Percentiles rank a stretch among this genome's conserved stretches.
Conservation (phyloP, 352 stramenopile species). For the Phytophthora citrophthora region DNA sequence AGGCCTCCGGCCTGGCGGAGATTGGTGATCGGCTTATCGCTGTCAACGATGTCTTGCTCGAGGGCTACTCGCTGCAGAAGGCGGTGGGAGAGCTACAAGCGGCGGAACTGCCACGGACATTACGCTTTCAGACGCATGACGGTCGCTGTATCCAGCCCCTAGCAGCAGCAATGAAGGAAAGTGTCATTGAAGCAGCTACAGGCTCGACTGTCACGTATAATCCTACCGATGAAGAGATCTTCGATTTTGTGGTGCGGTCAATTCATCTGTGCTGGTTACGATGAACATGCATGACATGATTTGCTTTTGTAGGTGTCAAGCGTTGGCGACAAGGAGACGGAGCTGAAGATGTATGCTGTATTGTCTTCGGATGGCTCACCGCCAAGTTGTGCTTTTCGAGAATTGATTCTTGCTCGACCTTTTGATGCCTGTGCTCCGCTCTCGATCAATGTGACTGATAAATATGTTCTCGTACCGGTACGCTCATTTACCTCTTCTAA, state of each 20-base stretch:
- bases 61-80: slow-evolving; percentile 38
- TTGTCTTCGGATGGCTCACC: slow-evolving; percentile 59
- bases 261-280: background rate
- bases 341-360: slow-evolving; percentile 62
- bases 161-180: slow-evolving; percentile 18
- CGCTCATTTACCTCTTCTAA: background rate
- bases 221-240: slow-evolving; percentile 23
- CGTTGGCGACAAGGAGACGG: slow-evolving; percentile 44
- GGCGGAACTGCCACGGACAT: slow-evolving; percentile 50
- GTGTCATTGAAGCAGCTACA: slow-evolving; percentile 22
- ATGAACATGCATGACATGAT: background rate
- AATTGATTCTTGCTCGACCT: slow-evolving; percentile 59
- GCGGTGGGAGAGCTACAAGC: slow-evolving; percentile 48
- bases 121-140: slow-evolving; percentile 66
- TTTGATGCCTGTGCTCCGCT: slow-evolving; percentile 63
- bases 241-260: slow-evolving; percentile 57
- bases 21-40: slow-evolving; percentile 68
- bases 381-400: slow-evolving; percentile 60
- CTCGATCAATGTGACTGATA: slow-evolving; percentile 47
- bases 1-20: slow-evolving; percentile 67
- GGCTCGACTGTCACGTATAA: slow-evolving; percentile 17
- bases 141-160: slow-evolving; percentile 43
- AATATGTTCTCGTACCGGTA: slow-evolving; percentile 71
- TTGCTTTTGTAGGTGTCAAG: slow-evolving; percentile 46
- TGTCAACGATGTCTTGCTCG: slow-evolving; percentile 61